Base-by-base conservation (phyloP, 495 filamentous ascomycete genomes). In the Tuber brumale region DNA sequence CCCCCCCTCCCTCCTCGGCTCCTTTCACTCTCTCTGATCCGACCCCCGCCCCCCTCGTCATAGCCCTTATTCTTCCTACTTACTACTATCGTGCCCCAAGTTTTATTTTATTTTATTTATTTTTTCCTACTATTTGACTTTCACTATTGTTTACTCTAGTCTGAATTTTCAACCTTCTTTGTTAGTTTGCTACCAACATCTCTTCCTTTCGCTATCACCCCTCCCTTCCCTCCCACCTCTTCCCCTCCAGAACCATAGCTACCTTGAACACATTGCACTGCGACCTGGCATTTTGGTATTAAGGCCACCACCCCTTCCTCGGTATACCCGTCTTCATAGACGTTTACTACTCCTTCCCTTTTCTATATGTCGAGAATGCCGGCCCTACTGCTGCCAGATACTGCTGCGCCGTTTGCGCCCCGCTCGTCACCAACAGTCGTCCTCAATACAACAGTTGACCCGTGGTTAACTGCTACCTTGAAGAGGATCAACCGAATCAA, bases 401-500 rank as follows among this genome's bases (percentile, higher is more conserved):
- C 95, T 75, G 95, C 95, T 69, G 94, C 94, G 76, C 95, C 95
- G 80, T 99, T 98, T 87, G 95, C 96, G 79, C 94, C 96, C 77
- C 90, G 95, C 77, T 92, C 93, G 4, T 92, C 94, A n/a, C 94
- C 95, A 76, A 99, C 94, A 83, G 92, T 99, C 78, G 95, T 99
- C 79, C 87, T 99, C 80, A 93, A 91, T 81, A 91, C 90, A 81
- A 97, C 94, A 87, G 93, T 98, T 81, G 95, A 97, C 87, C 93
- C 94, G 74, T 99, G 96, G 95, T 88, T 99, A 85, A 99, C 95
- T 9, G 92, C 92, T 79, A 97, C 96, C 31, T 87, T 99, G 80
- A 99, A 99, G 87, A 91, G 95, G 84, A 94, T 97, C 85, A 98
- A 97, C 88, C 90, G 93, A 77, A 90, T 98, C 85, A 99, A 99